Evolutionary conservation across 1,284 basidiomycete genomes (phyloP).

Genomic region (Irpex rosettiformis): DNA sequence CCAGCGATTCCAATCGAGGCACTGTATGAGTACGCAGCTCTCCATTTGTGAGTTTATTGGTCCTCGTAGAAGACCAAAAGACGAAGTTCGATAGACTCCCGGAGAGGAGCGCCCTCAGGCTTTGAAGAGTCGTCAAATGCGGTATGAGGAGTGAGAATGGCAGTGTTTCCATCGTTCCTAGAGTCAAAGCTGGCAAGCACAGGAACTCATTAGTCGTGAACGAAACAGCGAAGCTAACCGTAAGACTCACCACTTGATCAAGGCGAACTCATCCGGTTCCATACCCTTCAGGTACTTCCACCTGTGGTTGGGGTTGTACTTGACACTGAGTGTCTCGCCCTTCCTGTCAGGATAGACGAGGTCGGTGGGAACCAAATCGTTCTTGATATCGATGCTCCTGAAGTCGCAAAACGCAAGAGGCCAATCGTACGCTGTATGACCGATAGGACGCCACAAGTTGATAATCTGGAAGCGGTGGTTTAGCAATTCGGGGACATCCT

Average conservation of each 20-base stretch:
- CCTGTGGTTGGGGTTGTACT: slow-evolving; percentile 47
- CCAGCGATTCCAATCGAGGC: too few relatives aligned
- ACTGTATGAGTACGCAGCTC: too few relatives aligned
- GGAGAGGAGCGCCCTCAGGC: slow-evolving; percentile 43
- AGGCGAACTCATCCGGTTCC: slow-evolving; percentile 57
- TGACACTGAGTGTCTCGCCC: slow-evolving; percentile 57
- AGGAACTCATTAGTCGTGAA: background rate
- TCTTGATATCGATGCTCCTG: slow-evolving; percentile 44
- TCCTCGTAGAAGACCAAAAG: slow-evolving; percentile 58
- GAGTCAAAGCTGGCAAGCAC: slow-evolving; percentile 45
- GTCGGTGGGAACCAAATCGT: slow-evolving; percentile 48
- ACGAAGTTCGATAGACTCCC: slow-evolving; percentile 59
- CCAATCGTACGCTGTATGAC: slow-evolving; percentile 48
- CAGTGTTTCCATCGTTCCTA: slow-evolving; percentile 45
- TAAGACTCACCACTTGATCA: slow-evolving; percentile 62
- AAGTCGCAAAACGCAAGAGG: slow-evolving; percentile 65
- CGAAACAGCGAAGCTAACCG: background rate
- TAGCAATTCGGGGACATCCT: slow-evolving; percentile 42
- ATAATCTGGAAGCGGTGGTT: slow-evolving; percentile 60
- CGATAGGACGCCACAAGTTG: slow-evolving; percentile 71
- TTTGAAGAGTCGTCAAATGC: slow-evolving; percentile 54
- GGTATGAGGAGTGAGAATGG: slow-evolving; percentile 57
- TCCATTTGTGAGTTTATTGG: too few relatives aligned
- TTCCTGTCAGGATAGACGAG: slow-evolving; percentile 50
- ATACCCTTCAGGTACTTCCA: slow-evolving; percentile 68